Conservation (phyloP, 768 basidiomycete genomes). For the Gloeophyllum trabeum region DNA sequence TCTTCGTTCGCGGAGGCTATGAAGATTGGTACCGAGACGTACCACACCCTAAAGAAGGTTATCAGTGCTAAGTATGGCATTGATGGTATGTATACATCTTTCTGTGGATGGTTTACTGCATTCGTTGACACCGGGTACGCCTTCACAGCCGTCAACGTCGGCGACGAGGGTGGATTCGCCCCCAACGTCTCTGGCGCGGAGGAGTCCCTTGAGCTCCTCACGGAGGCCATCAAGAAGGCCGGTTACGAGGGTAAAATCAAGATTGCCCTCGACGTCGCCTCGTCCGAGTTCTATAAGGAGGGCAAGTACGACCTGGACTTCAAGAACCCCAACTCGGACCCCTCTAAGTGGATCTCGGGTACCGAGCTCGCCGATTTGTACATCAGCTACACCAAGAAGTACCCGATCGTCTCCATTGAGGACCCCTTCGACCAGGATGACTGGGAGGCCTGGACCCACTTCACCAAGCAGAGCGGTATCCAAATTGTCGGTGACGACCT, state of each 20-base stretch:
- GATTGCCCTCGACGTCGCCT: slow-evolving; percentile 97
- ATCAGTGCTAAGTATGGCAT: slow-evolving; percentile 99
- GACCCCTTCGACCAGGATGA: slow-evolving; percentile 99
- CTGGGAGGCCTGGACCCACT: slow-evolving; percentile 96
- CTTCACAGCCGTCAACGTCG: slow-evolving; percentile 85
- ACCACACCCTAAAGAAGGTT: slow-evolving; percentile 97
- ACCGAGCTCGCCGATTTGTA: slow-evolving; percentile 89
- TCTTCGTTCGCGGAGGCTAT: slow-evolving; percentile 88
- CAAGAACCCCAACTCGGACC: slow-evolving; percentile 99
- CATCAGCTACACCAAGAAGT: slow-evolving; percentile 76
- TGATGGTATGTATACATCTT: slow-evolving; percentile 53
- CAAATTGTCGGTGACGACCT: slow-evolving; percentile 95
- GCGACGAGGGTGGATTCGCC: slow-evolving; percentile 99
- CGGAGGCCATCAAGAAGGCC: slow-evolving; percentile 94
- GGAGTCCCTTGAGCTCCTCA: slow-evolving; percentile 91
- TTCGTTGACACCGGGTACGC: not conserved
- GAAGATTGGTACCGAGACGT: slow-evolving; percentile 97
- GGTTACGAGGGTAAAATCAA: slow-evolving; percentile 98
- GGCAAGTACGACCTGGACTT: slow-evolving; percentile 99
- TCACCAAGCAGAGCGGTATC: slow-evolving; percentile 68
- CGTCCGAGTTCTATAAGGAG: slow-evolving; percentile 99
- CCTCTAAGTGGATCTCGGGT: slow-evolving; percentile 92
- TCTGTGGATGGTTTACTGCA: not conserved
- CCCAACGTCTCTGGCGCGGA: slow-evolving; percentile 97
- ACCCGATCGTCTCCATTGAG: slow-evolving; percentile 92